Percentiles rank a stretch among this genome's conserved stretches.
These are phyloP conservation scores for Albugo laibachii DNA, from an alignment of 352 stramenopile genomes.

Conservation along the genomic window DNA sequence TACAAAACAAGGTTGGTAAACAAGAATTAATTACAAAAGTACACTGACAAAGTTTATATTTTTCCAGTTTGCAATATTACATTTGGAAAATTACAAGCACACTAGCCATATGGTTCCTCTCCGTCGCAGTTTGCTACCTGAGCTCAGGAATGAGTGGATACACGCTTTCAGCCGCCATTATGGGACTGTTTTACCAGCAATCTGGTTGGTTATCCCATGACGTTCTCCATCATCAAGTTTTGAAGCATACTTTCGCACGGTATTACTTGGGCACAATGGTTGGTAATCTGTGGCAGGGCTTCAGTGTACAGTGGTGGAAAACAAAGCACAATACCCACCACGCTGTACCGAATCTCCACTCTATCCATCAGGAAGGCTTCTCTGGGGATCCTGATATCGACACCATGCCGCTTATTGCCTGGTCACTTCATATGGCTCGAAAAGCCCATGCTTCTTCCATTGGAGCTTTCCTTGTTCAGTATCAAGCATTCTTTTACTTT, in stretches of 20 bases:
- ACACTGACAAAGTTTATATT: neutral
- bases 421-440: conserved; percentile 90
- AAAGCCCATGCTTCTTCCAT: conserved; percentile 62
- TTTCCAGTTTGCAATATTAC: conserved; percentile 74
- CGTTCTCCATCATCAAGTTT: conserved; percentile 96
- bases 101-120: conserved; percentile 73
- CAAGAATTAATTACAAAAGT: neutral
- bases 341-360: conserved; percentile 93
- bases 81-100: conserved; percentile 90
- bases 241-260: conserved; percentile 84
- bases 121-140: conserved; percentile 76
- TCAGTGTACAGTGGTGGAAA: conserved; percentile 94
- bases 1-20: conserved; percentile 68
- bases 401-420: conserved; percentile 96
- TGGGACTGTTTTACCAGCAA: conserved; percentile 98
- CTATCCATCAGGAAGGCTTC: conserved; percentile 56
- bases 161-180: conserved; percentile 79
- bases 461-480: conserved; percentile 78
- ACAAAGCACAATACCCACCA: conserved; percentile 99
- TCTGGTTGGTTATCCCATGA: conserved; percentile 95
- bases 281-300: conserved; percentile 95
- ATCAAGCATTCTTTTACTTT: conserved; percentile 94
- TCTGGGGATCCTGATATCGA: conserved; percentile 97
- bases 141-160: conserved; percentile 72
- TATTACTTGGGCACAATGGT: conserved; percentile 88